phyloP scores from a whole-genome alignment of 306 rosid genomes.

The Glycine tomentella region DNA sequence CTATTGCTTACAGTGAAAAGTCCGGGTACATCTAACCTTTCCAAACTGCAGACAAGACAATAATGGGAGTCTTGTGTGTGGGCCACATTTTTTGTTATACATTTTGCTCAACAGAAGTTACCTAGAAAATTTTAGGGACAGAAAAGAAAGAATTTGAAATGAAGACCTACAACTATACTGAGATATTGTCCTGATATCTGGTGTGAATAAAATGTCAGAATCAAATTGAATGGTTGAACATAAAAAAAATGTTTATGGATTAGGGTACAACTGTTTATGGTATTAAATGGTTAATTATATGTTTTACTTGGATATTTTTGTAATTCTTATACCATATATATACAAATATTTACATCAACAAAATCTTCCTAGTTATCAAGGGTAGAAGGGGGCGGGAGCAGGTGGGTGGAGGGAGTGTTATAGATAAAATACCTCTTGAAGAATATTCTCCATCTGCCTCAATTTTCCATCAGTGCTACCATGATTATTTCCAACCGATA shows the following conservation, averaged over 20 bases:
- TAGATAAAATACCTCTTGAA: slow-evolving; percentile 68
- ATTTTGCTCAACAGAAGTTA: not conserved
- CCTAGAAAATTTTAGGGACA: not conserved
- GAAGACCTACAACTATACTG: not conserved
- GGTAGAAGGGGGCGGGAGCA: slow-evolving; percentile 12
- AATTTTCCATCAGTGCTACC: slow-evolving; percentile 82
- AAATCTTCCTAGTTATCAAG: slow-evolving; percentile 31
- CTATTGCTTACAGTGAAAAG: not conserved
- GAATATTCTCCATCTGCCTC: slow-evolving; percentile 84
- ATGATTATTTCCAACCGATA: slow-evolving; percentile 75
- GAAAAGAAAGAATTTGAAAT: not conserved
- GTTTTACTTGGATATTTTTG: not conserved
- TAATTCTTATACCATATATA: not conserved
- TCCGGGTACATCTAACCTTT: not conserved
- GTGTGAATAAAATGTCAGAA: not conserved
- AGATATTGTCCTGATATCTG: not conserved
- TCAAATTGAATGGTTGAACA: slow-evolving; percentile 34
- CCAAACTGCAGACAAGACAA: not conserved
- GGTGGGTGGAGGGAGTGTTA: not conserved
- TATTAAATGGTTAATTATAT: not conserved
- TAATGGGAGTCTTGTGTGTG: not conserved
- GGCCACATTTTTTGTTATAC: not conserved
- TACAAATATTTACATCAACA: slow-evolving; percentile 37
- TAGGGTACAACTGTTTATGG: not conserved
- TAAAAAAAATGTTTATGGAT: not conserved